A percentile compares a stretch with the other conserved stretches of the same genome.
phyloP scores from a whole-genome alignment of 371 early-diverging fungal species.

The Fennellomyces sp. region DNA sequence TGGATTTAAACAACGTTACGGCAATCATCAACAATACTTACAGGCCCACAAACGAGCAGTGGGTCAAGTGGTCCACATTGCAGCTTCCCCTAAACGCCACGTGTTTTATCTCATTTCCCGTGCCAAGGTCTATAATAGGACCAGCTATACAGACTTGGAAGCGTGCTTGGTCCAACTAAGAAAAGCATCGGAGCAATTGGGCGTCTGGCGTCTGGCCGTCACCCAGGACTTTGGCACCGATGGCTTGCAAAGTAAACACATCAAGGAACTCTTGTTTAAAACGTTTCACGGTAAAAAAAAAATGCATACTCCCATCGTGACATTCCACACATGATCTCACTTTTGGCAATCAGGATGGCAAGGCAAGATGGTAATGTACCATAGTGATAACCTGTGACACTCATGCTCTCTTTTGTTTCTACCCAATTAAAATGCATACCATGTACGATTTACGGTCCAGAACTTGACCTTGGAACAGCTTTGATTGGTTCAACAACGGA shows the following conservation, averaged over 20 bases:
- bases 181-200: conserved; percentile 26
- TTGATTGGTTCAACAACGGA: too few species aligned
- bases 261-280: conserved; percentile 31
- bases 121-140: conserved; percentile 31
- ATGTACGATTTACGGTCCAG: too few species aligned
- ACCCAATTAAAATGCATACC: too few species aligned
- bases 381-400: neutral
- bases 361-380: conserved; percentile 35
- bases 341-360: conserved; percentile 27
- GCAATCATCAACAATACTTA: conserved; percentile 18
- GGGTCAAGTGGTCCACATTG: conserved; percentile 28
- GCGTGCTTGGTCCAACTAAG: conserved; percentile 28
- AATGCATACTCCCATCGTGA: neutral
- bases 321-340: neutral
- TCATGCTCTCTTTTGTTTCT: too few species aligned
- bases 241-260: conserved; percentile 31
- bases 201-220: conserved; percentile 26
- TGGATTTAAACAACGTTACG: conserved; percentile 26
- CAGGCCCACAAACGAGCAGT: conserved; percentile 33
- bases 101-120: conserved; percentile 34
- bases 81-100: conserved; percentile 17
- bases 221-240: conserved; percentile 31
- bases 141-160: conserved; percentile 29
- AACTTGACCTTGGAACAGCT: too few species aligned
- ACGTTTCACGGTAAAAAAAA: conserved; percentile 29